These are phyloP conservation scores for Suhomyces bribrorum DNA, from an alignment of 1,139 yeast genomes.

Conservation along the genomic window DNA sequence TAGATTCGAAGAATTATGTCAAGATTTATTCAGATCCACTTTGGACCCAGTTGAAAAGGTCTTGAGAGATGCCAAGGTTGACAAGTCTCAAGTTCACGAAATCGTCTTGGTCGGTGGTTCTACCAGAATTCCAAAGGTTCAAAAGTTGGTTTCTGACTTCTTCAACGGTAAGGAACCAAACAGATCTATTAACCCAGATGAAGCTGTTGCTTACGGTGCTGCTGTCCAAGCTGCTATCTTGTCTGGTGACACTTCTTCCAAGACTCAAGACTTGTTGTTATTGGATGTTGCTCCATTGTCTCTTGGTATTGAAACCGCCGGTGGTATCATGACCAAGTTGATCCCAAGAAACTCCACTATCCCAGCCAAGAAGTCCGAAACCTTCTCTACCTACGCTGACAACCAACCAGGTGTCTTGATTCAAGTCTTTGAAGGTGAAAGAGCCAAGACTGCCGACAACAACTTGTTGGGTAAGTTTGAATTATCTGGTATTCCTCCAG, in stretches of 20 bases:
- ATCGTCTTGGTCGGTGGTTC: slow-evolving; percentile 46
- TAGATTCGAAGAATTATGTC: slow-evolving; percentile 43
- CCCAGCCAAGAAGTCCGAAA: slow-evolving; percentile 95
- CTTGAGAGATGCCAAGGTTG: slow-evolving; percentile 41
- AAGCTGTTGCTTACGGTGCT: slow-evolving; percentile 49
- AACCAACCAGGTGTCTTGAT: slow-evolving; percentile 96
- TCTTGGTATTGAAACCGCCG: slow-evolving; percentile 94
- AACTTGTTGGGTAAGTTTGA: slow-evolving; percentile 95
- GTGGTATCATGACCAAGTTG: slow-evolving; percentile 97
- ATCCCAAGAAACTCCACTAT: slow-evolving; percentile 96
- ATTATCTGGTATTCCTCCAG: slow-evolving; percentile 93
- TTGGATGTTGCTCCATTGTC: slow-evolving; percentile 94
- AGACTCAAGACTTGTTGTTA: slow-evolving; percentile 80
- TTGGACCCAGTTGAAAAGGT: slow-evolving; percentile 44
- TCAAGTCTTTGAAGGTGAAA: slow-evolving; percentile 97
- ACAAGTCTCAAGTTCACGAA: slow-evolving; percentile 39
- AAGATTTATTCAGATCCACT: slow-evolving; percentile 41
- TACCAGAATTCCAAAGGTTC: slow-evolving; percentile 45
- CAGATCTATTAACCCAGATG: slow-evolving; percentile 39
- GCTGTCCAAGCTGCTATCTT: slow-evolving; percentile 85
- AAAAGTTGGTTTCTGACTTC: slow-evolving; percentile 41
- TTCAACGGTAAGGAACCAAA: slow-evolving; percentile 50
- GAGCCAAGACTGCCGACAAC: slow-evolving; percentile 94
- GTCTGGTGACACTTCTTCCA: slow-evolving; percentile 83
- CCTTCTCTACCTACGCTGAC: slow-evolving; percentile 95